phyloP scores from a whole-genome alignment of 129 eudicot species.

The Saussurea involucrata region DNA sequence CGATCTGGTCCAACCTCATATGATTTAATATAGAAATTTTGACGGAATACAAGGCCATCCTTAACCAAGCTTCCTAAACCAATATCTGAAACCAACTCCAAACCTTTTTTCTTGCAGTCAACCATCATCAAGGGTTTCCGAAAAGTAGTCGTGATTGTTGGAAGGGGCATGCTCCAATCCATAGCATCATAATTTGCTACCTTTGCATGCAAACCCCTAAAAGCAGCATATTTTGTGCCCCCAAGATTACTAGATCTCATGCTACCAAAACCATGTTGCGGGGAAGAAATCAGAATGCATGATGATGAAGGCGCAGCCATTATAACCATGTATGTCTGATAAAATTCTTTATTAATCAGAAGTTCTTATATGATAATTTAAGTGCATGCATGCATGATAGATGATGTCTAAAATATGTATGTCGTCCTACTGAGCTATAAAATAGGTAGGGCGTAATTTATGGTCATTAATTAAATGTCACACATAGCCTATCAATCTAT shows the following conservation, averaged over 20 bases:
- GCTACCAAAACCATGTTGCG: conserved; percentile 36
- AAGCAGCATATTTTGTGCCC: background rate
- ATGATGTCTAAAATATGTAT: too few species aligned
- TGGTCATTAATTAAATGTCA: too few species aligned
- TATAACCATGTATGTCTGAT: conserved; percentile 21
- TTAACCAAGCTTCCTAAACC: conserved; percentile 57
- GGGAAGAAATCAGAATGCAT: conserved; percentile 37
- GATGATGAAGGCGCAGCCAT: conserved; percentile 50
- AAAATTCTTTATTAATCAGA: too few species aligned
- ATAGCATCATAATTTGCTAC: conserved; percentile 16
- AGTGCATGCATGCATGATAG: too few species aligned
- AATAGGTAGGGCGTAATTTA: too few species aligned
- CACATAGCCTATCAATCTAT: too few species aligned
- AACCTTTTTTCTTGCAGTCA: conserved; percentile 67
- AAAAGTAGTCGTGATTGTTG: conserved; percentile 67
- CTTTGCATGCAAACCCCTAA: background rate
- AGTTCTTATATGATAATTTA: too few species aligned
- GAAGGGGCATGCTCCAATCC: conserved; percentile 74
- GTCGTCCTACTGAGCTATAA: too few species aligned
- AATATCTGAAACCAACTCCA: conserved; percentile 56
- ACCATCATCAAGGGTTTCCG: conserved; percentile 84
- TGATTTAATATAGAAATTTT: conserved; percentile 64
- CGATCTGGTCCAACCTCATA: conserved; percentile 78
- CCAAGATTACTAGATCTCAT: conserved; percentile 38
- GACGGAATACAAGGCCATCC: conserved; percentile 62